Evolutionary conservation across 108 stramenopile genomes (phyloP).

Genomic region (Stephanodiscus triporus): DNA sequence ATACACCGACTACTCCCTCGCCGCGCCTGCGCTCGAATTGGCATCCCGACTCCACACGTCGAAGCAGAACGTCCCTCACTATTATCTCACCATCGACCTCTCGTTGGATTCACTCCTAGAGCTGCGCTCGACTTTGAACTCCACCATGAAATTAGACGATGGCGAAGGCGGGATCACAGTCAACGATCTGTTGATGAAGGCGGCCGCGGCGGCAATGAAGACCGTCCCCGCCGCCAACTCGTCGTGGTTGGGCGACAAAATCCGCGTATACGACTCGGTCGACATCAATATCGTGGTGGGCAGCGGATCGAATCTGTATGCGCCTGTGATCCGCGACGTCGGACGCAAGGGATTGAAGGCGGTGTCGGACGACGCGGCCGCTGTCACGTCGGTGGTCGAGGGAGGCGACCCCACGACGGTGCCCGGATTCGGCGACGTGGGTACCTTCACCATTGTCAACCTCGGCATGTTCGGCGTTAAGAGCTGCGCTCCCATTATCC

Average conservation of each 20-base stretch:
- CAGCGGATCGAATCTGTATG: conserved; percentile 79
- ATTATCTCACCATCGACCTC: conserved; percentile 95
- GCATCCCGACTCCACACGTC: conserved; percentile 79
- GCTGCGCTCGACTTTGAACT: conserved; percentile 82
- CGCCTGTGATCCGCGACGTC: conserved; percentile 89
- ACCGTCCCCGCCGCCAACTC: conserved; percentile 94
- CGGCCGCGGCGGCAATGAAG: conserved; percentile 85
- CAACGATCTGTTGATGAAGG: conserved; percentile 93
- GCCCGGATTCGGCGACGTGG: conserved; percentile 58
- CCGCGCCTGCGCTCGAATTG: conserved; percentile 74
- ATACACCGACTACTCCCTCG: conserved; percentile 57
- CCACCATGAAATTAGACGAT: conserved; percentile 49
- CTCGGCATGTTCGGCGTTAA: conserved; percentile 98
- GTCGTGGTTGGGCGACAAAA: conserved; percentile 83
- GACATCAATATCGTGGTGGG: conserved; percentile 95
- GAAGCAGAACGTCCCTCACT: conserved; percentile 95
- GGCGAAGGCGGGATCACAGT: conserved; percentile 79
- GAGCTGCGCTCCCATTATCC: conserved; percentile 93
- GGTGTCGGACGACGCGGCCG: conserved; percentile 68
- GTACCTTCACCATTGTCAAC: conserved; percentile 93
- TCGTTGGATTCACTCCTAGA: conserved; percentile 81
- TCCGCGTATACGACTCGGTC: conserved; percentile 85
- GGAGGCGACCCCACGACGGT: conserved; percentile 25
- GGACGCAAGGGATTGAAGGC: conserved; percentile 77
- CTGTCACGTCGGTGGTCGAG: conserved; percentile 31